Conservation (phyloP, 1,284 basidiomycete species). For the Trichosporon sp. region DNA sequence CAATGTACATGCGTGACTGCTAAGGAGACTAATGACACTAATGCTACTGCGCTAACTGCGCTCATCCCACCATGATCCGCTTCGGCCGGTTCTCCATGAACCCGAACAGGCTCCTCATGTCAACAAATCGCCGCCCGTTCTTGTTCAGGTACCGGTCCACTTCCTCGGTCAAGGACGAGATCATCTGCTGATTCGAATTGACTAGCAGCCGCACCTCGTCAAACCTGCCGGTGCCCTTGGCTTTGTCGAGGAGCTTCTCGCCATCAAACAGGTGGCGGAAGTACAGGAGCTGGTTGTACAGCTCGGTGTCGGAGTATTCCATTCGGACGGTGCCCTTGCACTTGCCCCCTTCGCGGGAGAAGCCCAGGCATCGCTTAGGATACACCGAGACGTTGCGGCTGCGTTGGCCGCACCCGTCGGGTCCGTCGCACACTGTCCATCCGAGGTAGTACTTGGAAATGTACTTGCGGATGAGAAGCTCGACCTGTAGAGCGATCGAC, state of each 20-base stretch:
- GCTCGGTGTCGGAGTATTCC: constrained; percentile 74
- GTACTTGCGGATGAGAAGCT: constrained; percentile 70
- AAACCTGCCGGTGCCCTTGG: constrained; percentile 54
- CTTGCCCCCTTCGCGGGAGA: constrained; percentile 47
- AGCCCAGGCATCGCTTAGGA: constrained; percentile 65
- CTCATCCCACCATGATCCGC: neutral
- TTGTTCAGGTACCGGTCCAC: constrained; percentile 73
- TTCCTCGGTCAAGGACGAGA: constrained; percentile 54
- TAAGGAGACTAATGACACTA: neutral
- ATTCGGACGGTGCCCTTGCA: constrained; percentile 67
- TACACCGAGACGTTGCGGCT: constrained; percentile 89
- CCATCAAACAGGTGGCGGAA: constrained; percentile 70
- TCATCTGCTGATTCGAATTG: constrained; percentile 49
- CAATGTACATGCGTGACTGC: constrained; percentile 1
- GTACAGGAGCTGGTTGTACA: constrained; percentile 84
- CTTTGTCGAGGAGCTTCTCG: constrained; percentile 58
- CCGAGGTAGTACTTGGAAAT: constrained; percentile 82
- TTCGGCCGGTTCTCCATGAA: constrained; percentile 55
- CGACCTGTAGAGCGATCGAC: constrained; percentile 76
- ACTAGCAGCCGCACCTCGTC: constrained; percentile 58
- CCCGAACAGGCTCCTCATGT: constrained; percentile 67
- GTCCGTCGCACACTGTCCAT: constrained; percentile 80
- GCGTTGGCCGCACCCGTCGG: constrained; percentile 66
- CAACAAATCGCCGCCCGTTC: constrained; percentile 80
- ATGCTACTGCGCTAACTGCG: neutral